A percentile compares a stretch with the other conserved stretches of the same genome.
Conservation (phyloP, 2,329 filamentous ascomycete genomes). For the Cercospora brassicicola region DNA sequence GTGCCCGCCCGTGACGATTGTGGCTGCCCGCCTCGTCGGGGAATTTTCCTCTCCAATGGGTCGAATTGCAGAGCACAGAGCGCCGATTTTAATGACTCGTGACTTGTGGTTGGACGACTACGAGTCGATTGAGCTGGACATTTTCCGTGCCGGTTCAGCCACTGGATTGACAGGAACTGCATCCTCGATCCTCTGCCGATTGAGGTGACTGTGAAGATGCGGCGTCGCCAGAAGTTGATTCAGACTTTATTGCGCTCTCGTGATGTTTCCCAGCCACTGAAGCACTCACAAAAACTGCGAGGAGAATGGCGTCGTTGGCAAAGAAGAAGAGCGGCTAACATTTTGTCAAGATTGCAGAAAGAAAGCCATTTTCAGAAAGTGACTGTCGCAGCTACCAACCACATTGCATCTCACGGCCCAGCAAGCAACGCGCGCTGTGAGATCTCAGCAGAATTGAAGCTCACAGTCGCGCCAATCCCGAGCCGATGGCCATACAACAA, state of each 20-base stretch:
- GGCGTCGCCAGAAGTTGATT: neutral
- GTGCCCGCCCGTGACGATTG: neutral
- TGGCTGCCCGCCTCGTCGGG: neutral
- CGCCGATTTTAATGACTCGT: neutral
- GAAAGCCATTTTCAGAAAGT: neutral
- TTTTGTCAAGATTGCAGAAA: neutral
- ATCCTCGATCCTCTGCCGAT: neutral
- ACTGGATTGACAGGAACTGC: neutral
- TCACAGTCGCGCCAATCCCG: neutral
- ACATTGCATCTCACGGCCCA: neutral
- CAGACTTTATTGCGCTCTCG: neutral
- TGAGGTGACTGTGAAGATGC: neutral
- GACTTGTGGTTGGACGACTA: neutral
- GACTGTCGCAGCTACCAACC: neutral
- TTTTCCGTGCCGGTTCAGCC: neutral
- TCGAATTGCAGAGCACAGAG: neutral
- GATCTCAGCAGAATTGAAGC: neutral
- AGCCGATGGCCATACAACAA: neutral
- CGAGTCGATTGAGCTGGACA: neutral
- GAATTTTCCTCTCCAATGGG: neutral
- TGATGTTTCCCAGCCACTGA: neutral
- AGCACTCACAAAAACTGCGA: neutral
- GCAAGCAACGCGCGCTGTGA: neutral
- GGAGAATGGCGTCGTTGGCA: neutral
- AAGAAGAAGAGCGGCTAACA: neutral